Conservation (phyloP, 2,329 filamentous ascomycete genomes). For the Rhytidhysteron rufulum region DNA sequence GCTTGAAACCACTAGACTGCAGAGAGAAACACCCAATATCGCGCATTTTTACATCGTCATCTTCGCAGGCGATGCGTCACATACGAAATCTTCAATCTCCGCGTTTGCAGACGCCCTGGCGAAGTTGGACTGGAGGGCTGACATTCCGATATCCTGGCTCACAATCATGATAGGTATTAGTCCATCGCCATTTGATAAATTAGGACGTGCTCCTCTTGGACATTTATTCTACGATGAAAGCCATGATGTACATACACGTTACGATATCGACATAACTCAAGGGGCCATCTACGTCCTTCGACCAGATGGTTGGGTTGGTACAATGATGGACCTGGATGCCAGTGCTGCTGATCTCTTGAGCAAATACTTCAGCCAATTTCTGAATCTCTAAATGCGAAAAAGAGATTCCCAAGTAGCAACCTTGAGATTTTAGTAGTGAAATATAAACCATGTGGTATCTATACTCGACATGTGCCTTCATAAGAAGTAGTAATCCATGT, state of each 20-base stretch:
- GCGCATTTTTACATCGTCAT: conserved; percentile 42
- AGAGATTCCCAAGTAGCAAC: neutral
- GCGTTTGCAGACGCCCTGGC: conserved; percentile 11
- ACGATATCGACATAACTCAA: conserved; percentile 18
- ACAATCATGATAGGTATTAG: conserved; percentile 23
- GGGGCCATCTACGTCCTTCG: conserved; percentile 29
- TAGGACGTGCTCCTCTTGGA: conserved; percentile 29
- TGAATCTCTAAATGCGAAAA: conserved; percentile 5
- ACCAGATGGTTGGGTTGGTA: conserved; percentile 32
- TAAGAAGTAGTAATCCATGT: no score
- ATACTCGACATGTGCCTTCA: no score
- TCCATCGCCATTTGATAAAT: conserved; percentile 25
- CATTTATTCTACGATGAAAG: conserved; percentile 34
- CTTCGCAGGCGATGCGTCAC: conserved; percentile 35
- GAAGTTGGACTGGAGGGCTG: conserved; percentile 6
- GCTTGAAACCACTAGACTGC: conserved; percentile 41
- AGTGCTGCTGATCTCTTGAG: conserved; percentile 11
- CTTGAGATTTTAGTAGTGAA: neutral
- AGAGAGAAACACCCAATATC: conserved; percentile 42
- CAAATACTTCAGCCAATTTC: conserved; percentile 19
- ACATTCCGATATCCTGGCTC: conserved; percentile 18
- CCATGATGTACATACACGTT: conserved; percentile 27
- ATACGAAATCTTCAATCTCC: conserved; percentile 9
- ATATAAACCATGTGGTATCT: neutral
- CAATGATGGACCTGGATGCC: conserved; percentile 11